phyloP scores from a whole-genome alignment of 2,329 filamentous ascomycete genomes.

The Ustulina deusta region DNA sequence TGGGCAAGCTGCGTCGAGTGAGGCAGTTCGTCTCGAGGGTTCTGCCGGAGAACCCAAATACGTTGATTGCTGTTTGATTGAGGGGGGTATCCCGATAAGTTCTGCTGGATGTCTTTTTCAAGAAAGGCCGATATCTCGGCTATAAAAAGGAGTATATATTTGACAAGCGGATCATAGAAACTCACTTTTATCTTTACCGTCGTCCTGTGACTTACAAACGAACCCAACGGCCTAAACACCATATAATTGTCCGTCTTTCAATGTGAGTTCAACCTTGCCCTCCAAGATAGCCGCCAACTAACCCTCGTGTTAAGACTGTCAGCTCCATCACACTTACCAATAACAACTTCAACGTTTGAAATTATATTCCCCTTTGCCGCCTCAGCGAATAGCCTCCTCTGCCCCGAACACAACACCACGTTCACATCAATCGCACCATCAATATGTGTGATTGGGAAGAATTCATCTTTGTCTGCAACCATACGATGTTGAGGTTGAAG shows the following conservation, averaged over 20 bases:
- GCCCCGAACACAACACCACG: background rate
- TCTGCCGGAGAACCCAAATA: conserved; percentile 3
- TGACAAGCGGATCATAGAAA: background rate
- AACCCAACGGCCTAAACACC: background rate
- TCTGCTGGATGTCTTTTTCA: background rate
- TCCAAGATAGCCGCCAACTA: background rate
- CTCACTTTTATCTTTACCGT: conserved; percentile 3
- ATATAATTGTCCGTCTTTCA: background rate
- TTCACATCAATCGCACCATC: conserved; percentile 12
- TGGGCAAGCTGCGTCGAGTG: conserved; percentile 47
- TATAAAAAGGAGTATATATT: conserved; percentile 28
- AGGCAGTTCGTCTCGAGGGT: conserved; percentile 18
- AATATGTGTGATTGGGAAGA: conserved; percentile 79
- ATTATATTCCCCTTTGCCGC: no score
- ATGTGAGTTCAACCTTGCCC: conserved; percentile 7
- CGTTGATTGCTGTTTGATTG: conserved; percentile 26
- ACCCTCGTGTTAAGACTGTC: background rate
- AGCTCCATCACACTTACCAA: background rate
- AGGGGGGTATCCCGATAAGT: conserved; percentile 13
- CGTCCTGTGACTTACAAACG: background rate
- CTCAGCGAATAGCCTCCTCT: background rate
- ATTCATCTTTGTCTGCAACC: conserved; percentile 74
- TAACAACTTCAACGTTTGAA: background rate
- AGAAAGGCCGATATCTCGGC: background rate
- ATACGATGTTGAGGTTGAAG: conserved; percentile 69